These are phyloP conservation scores for Picochlorum sp. DNA, from an alignment of 139 green algal species.

Conservation along the genomic window DNA sequence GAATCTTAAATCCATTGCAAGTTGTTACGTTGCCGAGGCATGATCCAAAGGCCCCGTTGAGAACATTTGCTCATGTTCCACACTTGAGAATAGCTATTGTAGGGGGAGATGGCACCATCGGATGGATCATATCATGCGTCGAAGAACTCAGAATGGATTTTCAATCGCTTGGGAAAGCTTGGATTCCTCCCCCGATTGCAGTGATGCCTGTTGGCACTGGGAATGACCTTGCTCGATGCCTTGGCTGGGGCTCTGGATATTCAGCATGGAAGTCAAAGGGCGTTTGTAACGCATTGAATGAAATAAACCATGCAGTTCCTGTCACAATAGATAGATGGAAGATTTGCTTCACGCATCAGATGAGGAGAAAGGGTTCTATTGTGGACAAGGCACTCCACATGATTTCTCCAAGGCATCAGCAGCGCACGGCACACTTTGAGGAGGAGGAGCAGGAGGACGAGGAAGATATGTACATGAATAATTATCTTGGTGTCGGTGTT, in stretches of 20 bases:
- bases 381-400: not conserved
- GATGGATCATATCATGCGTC: slow-evolving; percentile 56
- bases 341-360: slow-evolving; percentile 5
- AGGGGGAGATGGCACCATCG: slow-evolving; percentile 74
- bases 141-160: slow-evolving; percentile 20
- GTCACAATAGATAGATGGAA: slow-evolving; percentile 61
- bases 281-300: slow-evolving; percentile 36
- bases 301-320: slow-evolving; percentile 45
- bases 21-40: slow-evolving; percentile 59
- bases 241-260: slow-evolving; percentile 68
- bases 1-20: slow-evolving; percentile 74
- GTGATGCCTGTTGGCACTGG: slow-evolving; percentile 76
- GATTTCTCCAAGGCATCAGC: slow-evolving; percentile 1
- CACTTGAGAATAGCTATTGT: slow-evolving; percentile 59
- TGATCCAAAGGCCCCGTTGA: slow-evolving; percentile 50
- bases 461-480: slow-evolving; percentile 48
- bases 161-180: slow-evolving; percentile 7
- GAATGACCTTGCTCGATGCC: slow-evolving; percentile 78
- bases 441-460: not conserved
- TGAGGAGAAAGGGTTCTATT: not conserved
- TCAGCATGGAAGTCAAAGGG: slow-evolving; percentile 18
- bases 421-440: not conserved
- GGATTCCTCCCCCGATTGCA: slow-evolving; percentile 53
- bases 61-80: slow-evolving; percentile 48
- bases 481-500: slow-evolving; percentile 76